These are phyloP conservation scores for Fragilariopsis cylindrus DNA, from an alignment of 108 stramenopile genomes.

Conservation along the genomic window DNA sequence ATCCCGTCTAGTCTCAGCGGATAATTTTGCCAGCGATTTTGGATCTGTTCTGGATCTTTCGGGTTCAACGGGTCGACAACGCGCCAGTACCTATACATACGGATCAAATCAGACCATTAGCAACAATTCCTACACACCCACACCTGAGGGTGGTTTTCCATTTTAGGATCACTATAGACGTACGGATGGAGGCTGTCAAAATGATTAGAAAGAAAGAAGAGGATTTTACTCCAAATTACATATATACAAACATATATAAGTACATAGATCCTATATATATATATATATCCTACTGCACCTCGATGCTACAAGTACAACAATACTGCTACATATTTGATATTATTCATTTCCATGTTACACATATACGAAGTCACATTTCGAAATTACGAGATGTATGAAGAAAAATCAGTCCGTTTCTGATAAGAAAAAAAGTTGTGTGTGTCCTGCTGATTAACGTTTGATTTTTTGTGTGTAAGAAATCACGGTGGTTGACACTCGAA, in stretches of 20 bases:
- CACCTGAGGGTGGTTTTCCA: neutral
- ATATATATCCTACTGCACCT: too few relatives aligned
- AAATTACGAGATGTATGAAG: neutral
- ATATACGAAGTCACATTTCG: neutral
- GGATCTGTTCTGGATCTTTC: constrained; percentile 39
- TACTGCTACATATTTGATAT: neutral
- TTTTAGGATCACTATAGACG: neutral
- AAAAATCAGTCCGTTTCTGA: neutral
- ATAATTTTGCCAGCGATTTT: constrained; percentile 19
- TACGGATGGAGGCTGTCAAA: too few relatives aligned
- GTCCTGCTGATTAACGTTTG: constrained; percentile 28
- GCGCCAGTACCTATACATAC: constrained; percentile 24
- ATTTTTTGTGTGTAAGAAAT: constrained; percentile 10
- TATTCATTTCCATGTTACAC: neutral
- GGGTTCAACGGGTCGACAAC: constrained; percentile 15
- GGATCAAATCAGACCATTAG: neutral
- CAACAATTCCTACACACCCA: neutral
- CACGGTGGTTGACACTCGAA: constrained; percentile 36
- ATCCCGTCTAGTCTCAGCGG: constrained; percentile 5
- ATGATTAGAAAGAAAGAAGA: too few relatives aligned
- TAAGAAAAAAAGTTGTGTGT: neutral
- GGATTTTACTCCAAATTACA: too few relatives aligned
- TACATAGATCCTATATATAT: too few relatives aligned
- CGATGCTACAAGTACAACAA: too few relatives aligned
- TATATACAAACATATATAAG: too few relatives aligned